Evolutionary conservation across 768 basidiomycete species (phyloP), one percentile per base, ranked within the genome.

Genomic region (Hypholoma sublateritium): DNA sequence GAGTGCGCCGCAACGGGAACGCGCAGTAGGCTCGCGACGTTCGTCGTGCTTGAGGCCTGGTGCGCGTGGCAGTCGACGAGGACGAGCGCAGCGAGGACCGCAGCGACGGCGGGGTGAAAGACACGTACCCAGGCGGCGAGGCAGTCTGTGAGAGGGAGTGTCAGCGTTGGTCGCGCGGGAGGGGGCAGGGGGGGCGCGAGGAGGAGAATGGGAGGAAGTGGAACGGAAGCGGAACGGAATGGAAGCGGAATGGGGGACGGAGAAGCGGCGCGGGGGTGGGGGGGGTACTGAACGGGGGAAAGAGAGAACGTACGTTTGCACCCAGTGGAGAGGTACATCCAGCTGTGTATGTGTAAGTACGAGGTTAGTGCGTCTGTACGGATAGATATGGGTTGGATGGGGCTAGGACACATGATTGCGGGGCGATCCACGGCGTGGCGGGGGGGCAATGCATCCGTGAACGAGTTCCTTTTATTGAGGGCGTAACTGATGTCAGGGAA

Each of bases 391-490:
- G 5, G 6, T 8, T 17, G 17, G 14, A 16, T 6, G 7, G 8
- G 3, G 14, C n/a, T n/a, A n/a, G 32, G 6, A 64, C 71, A 60
- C 50, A 78, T 77, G 57, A 77, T 76, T 44, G 72, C 58, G 6
- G 76, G 71, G 59, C 74, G 76, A 56, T 73, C 69, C n/a, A 64
- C 62, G 32, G 68, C 64, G 35, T 71, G 67, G 22, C 76, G 73
- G 69, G 16, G 76, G 60, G 3, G 66, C 60, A 49, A 73, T 61
- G 58, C 76, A 77, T 57, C 76, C 72, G 24, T 57, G 63, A 42
- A 77, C 67, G 22, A 77, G 56, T 39, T 77, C 76, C 53, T 74
- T 70, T 75, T 78, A n/a, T n/a, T n/a, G n/a, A n/a, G n/a, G n/a
- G 56, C 5, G 41, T 14, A n/a, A n/a, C n/a, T n/a, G n/a, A n/a